phyloP scores from a whole-genome alignment of 1,284 basidiomycete species.

The Tetrapyrgos nigripes region DNA sequence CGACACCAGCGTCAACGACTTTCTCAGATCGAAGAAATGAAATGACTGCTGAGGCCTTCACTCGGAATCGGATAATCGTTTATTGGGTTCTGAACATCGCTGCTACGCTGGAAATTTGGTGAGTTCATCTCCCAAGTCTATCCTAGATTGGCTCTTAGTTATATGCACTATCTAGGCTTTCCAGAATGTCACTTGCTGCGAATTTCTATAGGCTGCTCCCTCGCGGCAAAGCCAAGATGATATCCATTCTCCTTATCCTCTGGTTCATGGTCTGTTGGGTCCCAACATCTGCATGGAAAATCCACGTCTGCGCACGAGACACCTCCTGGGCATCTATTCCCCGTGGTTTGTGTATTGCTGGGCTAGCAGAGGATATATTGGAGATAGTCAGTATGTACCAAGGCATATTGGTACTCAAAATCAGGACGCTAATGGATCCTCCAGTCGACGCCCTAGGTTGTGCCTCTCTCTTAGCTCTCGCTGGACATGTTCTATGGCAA shows the following conservation, averaged over 20 bases:
- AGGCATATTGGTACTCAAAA: background rate
- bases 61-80: background rate
- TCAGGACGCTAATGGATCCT: background rate
- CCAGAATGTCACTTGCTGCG: background rate
- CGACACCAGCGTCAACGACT: background rate
- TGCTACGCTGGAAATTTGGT: background rate
- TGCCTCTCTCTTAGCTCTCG: background rate
- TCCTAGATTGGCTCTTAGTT: no score
- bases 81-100: background rate
- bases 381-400: background rate
- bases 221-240: background rate
- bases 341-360: background rate
- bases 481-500: slow-evolving; percentile 19
- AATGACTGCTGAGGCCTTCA: background rate
- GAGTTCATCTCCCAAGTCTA: no score
- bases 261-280: background rate
- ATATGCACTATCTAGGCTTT: background rate
- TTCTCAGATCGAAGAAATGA: background rate
- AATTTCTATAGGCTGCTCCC: background rate
- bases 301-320: background rate
- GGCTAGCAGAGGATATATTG: background rate
- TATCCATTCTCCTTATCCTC: background rate
- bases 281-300: background rate
- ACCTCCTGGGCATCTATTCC: background rate
- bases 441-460: background rate